phyloP scores from a whole-genome alignment of 2,329 filamentous ascomycete species.

The Chaetomiaceae sp. region DNA sequence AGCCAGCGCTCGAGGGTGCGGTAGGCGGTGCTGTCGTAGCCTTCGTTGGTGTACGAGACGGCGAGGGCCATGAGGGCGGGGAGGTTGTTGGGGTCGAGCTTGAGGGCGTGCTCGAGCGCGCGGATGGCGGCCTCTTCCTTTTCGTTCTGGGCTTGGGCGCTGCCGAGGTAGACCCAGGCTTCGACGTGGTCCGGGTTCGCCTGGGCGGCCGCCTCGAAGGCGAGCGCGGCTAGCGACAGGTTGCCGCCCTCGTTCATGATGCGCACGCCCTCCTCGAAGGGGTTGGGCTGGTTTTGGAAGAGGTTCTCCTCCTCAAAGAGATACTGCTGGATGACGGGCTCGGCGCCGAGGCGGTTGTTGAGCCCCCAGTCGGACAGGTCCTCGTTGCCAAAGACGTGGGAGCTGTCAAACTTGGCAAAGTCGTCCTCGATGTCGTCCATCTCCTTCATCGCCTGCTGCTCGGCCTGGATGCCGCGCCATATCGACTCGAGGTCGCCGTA shows the following conservation, averaged over 20 bases:
- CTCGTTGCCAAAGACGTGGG: slow-evolving; percentile 22
- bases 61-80: slow-evolving; percentile 91
- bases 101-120: slow-evolving; percentile 84
- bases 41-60: slow-evolving; percentile 97
- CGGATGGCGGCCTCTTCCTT: slow-evolving; percentile 96
- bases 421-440: slow-evolving; percentile 64
- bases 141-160: slow-evolving; percentile 94
- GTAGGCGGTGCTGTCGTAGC: slow-evolving; percentile 95
- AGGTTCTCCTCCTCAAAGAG: slow-evolving; percentile 93
- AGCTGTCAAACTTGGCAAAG: slow-evolving; percentile 64
- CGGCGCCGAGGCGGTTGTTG: slow-evolving; percentile 53
- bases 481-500: slow-evolving; percentile 87
- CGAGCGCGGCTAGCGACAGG: slow-evolving; percentile 84
- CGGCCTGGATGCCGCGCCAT: slow-evolving; percentile 77
- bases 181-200: slow-evolving; percentile 83
- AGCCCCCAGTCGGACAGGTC: slow-evolving; percentile 65
- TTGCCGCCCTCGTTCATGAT: slow-evolving; percentile 95
- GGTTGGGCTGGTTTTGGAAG: slow-evolving; percentile 69
- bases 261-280: slow-evolving; percentile 87
- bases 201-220: slow-evolving; percentile 93
- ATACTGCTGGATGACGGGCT: slow-evolving; percentile 82
- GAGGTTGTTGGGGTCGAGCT: slow-evolving; percentile 80
- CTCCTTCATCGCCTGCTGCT: slow-evolving; percentile 64
- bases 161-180: slow-evolving; percentile 89
- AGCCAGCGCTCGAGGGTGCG: slow-evolving; percentile 95